A percentile compares a stretch with the other conserved stretches of the same genome.
These are phyloP conservation scores for Debaryomyces singareniensis DNA, from an alignment of 1,139 yeast species.

Conservation along the genomic window DNA sequence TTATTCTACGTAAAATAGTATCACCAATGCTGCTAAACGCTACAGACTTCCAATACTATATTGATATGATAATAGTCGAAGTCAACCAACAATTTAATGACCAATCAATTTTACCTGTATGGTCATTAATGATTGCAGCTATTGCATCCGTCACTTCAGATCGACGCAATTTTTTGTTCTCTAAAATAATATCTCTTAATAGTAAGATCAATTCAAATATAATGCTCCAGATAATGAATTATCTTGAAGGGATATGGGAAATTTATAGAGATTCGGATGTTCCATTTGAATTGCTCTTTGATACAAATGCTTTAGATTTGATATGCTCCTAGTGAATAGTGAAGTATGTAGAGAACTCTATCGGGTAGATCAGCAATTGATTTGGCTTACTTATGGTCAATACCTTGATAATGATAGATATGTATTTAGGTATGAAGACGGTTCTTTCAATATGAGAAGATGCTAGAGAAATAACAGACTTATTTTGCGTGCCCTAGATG, in stretches of 20 bases:
- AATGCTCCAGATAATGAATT: constrained; percentile 4
- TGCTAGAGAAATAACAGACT: too few species aligned
- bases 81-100: constrained; percentile 1
- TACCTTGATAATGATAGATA: too few species aligned
- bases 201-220: constrained; percentile 3
- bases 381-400: too few species aligned
- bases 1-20: constrained; percentile 4
- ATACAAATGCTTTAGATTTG: neutral
- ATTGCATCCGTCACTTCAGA: constrained; percentile 2
- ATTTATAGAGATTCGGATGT: neutral
- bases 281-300: constrained; percentile 1
- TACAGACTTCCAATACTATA: constrained; percentile 3
- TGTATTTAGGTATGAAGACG: too few species aligned
- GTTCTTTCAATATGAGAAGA: too few species aligned
- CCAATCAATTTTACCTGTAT: constrained; percentile 4
- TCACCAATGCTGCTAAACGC: constrained; percentile 1
- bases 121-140: constrained; percentile 4
- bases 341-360: too few species aligned
- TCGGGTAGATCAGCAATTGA: too few species aligned
- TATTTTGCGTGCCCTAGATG: too few species aligned
- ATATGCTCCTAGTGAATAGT: neutral
- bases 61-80: constrained; percentile 3
- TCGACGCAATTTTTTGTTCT: constrained; percentile 1
- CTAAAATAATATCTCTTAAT: constrained; percentile 1
- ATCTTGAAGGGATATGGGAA: constrained; percentile 1